Evolutionary conservation across 352 stramenopile genomes (phyloP).

Genomic region (Plasmopara muralis): DNA sequence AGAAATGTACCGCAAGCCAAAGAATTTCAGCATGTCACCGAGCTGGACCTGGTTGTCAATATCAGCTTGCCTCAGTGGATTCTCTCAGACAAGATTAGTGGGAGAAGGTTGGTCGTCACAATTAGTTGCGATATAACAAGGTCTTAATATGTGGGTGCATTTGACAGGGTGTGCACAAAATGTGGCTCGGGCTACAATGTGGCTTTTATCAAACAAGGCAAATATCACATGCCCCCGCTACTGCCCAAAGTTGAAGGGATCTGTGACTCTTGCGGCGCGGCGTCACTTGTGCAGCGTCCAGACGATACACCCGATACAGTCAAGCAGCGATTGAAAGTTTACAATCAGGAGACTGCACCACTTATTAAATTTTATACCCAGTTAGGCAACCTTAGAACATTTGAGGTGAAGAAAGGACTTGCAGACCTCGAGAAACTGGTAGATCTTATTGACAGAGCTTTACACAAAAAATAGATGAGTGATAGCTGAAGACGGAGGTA

Average conservation of each 20-base stretch:
- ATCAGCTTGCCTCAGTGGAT: constrained; percentile 86
- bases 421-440: constrained; percentile 75
- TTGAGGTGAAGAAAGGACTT: constrained; percentile 83
- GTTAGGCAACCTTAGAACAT: constrained; percentile 69
- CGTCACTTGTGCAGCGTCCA: constrained; percentile 67
- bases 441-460: constrained; percentile 55
- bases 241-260: constrained; percentile 79
- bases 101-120: constrained; percentile 43
- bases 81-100: constrained; percentile 85
- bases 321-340: constrained; percentile 75
- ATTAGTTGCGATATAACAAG: not conserved
- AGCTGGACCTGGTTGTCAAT: constrained; percentile 83
- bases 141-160: not conserved
- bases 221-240: constrained; percentile 87
- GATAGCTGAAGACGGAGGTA: too few relatives aligned
- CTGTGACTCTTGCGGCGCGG: constrained; percentile 71
- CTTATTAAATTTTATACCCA: constrained; percentile 84
- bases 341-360: constrained; percentile 84
- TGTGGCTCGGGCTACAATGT: constrained; percentile 87
- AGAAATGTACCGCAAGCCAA: constrained; percentile 85
- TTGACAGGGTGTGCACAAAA: constrained; percentile 61
- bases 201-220: constrained; percentile 75
- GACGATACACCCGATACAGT: constrained; percentile 83
- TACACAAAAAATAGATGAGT: constrained; percentile 11
- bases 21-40: constrained; percentile 66